Evolutionary conservation across 1,284 basidiomycete species (phyloP).

Genomic region (Marasmius sp.): DNA sequence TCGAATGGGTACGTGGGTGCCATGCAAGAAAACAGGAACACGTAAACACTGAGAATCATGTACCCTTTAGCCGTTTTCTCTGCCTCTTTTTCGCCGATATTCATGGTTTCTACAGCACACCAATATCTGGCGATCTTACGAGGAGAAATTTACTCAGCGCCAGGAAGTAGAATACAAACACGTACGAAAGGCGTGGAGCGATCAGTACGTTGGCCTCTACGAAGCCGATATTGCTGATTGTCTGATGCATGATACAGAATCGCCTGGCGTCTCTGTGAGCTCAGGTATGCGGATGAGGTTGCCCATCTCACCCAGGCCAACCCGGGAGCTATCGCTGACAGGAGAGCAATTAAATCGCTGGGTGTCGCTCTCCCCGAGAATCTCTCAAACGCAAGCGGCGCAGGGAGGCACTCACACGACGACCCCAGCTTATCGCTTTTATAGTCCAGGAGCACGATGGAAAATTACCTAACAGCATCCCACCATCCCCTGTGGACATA

Average conservation of each 20-base stretch:
- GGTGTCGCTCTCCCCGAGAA: neutral
- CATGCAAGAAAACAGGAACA: no score
- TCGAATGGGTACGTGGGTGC: no score
- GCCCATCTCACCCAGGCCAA: neutral
- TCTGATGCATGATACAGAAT: neutral
- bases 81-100: neutral
- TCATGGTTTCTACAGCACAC: neutral
- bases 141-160: neutral
- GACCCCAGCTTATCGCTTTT: conserved; percentile 13
- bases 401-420: conserved; percentile 15
- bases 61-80: neutral
- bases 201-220: neutral
- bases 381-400: conserved; percentile 14
- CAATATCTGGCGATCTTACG: neutral
- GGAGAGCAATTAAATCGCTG: neutral
- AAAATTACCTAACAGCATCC: conserved; percentile 6
- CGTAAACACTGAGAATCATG: no score
- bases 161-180: neutral
- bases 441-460: conserved; percentile 8
- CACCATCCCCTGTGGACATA: conserved; percentile 14
- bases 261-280: neutral
- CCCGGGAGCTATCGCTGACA: neutral
- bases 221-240: neutral
- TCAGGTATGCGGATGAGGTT: neutral
- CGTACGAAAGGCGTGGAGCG: neutral